Conservation (phyloP, 148 eudicot species). For the Fagopyrum homotropicum region DNA sequence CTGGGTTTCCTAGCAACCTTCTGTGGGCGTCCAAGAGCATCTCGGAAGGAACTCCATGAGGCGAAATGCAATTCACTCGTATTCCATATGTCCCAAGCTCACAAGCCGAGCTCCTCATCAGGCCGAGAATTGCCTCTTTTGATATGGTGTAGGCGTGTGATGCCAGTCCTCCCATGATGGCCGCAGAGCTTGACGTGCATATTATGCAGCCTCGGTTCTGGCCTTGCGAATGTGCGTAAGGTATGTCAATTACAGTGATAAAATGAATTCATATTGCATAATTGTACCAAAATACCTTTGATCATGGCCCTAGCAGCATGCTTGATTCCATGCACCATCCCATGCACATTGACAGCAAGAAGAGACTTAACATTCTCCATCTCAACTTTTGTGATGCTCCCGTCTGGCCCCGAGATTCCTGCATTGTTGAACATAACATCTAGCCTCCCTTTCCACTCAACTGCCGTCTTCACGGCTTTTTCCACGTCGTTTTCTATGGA, state of each 20-base stretch:
- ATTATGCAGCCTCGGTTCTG: slow-evolving; percentile 52
- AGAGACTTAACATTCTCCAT: slow-evolving; percentile 39
- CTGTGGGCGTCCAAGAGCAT: slow-evolving; percentile 52
- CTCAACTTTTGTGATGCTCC: slow-evolving; percentile 54
- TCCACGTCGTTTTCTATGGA: slow-evolving; percentile 62
- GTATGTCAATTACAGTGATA: background rate
- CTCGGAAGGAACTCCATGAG: slow-evolving; percentile 76
- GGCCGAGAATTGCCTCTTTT: slow-evolving; percentile 58
- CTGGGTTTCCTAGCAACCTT: slow-evolving; percentile 17
- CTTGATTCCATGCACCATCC: slow-evolving; percentile 62
- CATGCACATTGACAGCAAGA: slow-evolving; percentile 42
- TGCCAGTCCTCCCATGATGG: slow-evolving; percentile 65
- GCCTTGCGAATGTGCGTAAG: background rate
- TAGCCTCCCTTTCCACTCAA: slow-evolving; percentile 64
- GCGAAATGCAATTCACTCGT: slow-evolving; percentile 75
- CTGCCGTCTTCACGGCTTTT: slow-evolving; percentile 44
- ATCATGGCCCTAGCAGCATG: slow-evolving; percentile 77
- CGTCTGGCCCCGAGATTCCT: slow-evolving; percentile 52
- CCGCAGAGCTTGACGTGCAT: slow-evolving; percentile 72
- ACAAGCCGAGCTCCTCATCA: slow-evolving; percentile 53
- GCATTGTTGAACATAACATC: slow-evolving; percentile 88
- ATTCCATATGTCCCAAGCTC: slow-evolving; percentile 71
- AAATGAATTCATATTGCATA: background rate
- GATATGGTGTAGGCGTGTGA: slow-evolving; percentile 73
- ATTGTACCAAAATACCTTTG: background rate